Base-by-base conservation (phyloP, 2,329 filamentous ascomycete genomes). In the Xylariaceae sp. region DNA sequence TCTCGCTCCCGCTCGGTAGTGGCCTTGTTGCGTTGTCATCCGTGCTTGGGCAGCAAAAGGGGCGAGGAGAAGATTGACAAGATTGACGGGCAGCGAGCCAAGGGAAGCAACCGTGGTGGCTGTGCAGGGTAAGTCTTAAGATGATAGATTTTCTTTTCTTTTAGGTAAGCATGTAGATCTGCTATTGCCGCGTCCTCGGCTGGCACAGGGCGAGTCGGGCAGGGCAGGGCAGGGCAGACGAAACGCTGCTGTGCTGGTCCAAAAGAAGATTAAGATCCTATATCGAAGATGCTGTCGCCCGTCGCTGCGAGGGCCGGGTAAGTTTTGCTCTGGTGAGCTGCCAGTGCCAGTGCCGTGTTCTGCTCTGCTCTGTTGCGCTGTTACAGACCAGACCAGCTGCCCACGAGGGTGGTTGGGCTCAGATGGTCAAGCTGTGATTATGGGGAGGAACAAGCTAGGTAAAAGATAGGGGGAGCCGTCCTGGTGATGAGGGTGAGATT, bases 381-480 rank as follows among this genome's bases (percentile, higher is more conserved):
- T 35, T 58, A 23, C 1, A 53, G 53, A 23, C 51, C 10, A 23
- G 17, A 23, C 23, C 23, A 23, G 23, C 54, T 35, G 54, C 55
- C 59, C 37, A 55, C 15, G 44, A 51, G 39, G 61, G 23, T 23
- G 23, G 5, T 61, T 55, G 56, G 50, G 47, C 35, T 53, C 48
- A 45, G 56, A 47, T 52, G 9, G 39, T 51, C 42, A 23, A 23
- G 23, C 23, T 23, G 23, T 23, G 23, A 23, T 23, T 23, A 23
- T 23, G 48, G 59, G 47, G 59, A 51, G 17, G 51, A 61, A 10
- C 7, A 55, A 42, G 55, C 51, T 59, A 54, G 37, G 37, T 9
- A 51, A 57, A 60, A 55, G 55, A 60, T 60, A 61, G 59, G 59
- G 56, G 54, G 57, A 52, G 51, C n/a, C 17, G 42, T 44, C 42